Evolutionary conservation across 2,329 filamentous ascomycete species (phyloP), one percentile per base, ranked within the genome.

Genomic region (Colletotrichum sansevieriae): DNA sequence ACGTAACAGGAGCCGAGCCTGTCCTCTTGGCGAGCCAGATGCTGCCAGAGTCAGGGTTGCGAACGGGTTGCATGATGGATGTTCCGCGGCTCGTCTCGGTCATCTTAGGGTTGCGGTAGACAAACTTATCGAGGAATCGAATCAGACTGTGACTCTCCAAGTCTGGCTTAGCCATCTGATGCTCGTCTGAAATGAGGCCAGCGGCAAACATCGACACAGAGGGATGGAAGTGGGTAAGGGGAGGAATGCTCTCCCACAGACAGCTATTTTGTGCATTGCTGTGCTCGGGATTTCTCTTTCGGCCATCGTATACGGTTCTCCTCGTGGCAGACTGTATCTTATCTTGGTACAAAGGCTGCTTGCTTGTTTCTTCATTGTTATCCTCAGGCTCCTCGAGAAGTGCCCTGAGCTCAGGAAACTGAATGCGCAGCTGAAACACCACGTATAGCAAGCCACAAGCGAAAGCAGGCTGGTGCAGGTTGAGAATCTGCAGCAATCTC

Each of bases 41-140:
- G 75, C 85, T 88, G 72, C 86, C 87, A 71, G 87, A 81, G 72
- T 86, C 87, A 69, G 87, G 81, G 70, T 83, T 84, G 39, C 82
- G 80, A 25, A 98, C 88, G 44, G 97, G 96, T 80, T 99, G 96
- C 96, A 99, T 99, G 79, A 99, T 97, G 29, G 94, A 98, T 33
- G 88, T 86, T 57, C 97, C 97, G 71, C 93, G 92, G 35, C 88
- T 85, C 37, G 84, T 80, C 59, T 88, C 85, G 15, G 86, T 87
- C 4, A 90, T 84, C 84, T 97, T 97, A 70, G 95, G 90, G 74
- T 96, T 97, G 73, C 93, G 91, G 85, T 98, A 99, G n/a, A 97
- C 94, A 79, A 99, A 99, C 74, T 97, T 95, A 81, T 99, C 96
- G 66, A 99, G 85, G 85, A 99, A 99, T 78, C 97, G 92, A 76